Evolutionary conservation across 2,329 filamentous ascomycete species (phyloP).

Genomic region (Cryphonectria japonica): DNA sequence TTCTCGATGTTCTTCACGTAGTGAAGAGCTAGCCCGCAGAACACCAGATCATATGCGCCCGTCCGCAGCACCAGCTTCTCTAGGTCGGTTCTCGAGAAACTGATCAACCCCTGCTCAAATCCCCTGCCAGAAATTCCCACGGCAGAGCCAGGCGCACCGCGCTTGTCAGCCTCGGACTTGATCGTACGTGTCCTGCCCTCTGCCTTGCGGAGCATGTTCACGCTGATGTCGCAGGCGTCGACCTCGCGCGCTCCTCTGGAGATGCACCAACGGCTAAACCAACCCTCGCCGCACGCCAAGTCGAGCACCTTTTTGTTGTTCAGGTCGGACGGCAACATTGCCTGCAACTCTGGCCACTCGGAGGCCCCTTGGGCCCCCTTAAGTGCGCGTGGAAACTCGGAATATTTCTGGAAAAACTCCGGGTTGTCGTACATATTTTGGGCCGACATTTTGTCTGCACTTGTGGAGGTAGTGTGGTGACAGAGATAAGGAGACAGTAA

Average conservation of each 20-base stretch:
- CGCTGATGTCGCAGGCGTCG: constrained; percentile 46
- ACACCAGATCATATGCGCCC: constrained; percentile 42
- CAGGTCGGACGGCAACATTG: constrained; percentile 42
- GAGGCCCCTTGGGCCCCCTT: constrained; percentile 45
- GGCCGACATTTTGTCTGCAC: constrained; percentile 21
- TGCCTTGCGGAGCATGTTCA: constrained; percentile 48
- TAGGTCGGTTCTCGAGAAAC: constrained; percentile 41
- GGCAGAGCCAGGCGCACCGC: constrained; percentile 3
- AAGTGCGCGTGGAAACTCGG: constrained; percentile 45
- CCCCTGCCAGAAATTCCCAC: background rate
- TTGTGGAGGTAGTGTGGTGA: background rate
- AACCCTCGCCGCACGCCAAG: constrained; percentile 52
- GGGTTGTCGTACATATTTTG: constrained; percentile 48
- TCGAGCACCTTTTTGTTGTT: constrained; percentile 43
- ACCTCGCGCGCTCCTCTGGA: constrained; percentile 43
- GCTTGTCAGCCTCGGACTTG: constrained; percentile 22
- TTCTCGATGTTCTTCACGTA: constrained; percentile 42
- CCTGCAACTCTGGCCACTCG: constrained; percentile 49
- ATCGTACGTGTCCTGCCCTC: constrained; percentile 33
- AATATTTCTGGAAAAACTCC: constrained; percentile 49
- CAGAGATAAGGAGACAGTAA: background rate
- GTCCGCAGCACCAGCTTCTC: constrained; percentile 37
- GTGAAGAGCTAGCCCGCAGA: constrained; percentile 47
- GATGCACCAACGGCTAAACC: constrained; percentile 49
- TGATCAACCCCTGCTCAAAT: constrained; percentile 31